Base-by-base conservation (phyloP, 2,329 filamentous ascomycete species). In the Ophiocordyceps sinensis region DNA sequence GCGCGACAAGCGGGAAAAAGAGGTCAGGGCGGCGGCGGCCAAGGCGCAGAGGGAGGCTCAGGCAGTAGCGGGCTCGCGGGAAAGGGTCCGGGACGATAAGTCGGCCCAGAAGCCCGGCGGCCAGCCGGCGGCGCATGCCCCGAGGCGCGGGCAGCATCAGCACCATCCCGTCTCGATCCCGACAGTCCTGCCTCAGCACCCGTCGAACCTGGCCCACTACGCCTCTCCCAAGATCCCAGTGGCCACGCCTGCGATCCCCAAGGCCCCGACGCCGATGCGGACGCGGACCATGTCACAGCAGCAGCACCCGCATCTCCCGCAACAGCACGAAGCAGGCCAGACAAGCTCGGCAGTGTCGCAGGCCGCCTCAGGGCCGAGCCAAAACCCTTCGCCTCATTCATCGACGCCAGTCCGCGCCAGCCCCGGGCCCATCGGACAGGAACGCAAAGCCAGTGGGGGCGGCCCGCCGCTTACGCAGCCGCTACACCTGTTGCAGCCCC, bases 241-340 rank as follows among this genome's bases (percentile, higher is more conserved):
- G 45, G 82, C 84, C 10, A 91, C 85, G 29, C 89, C 91, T 8
- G 80, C 78, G 23, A 64, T 94, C 37, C 79, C 87, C 12, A 94
- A 94, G 58, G 79, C 80, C 17, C 79, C 86, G 5, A 88, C 85
- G 12, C 85, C 87, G 9, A 81, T 78, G 48, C 82, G 83, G 46
- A 73, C 79, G 31, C 79, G 85, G 42, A 84, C 88, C 45, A 64
- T 76, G 37, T 91, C 86, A 9, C 85, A 93, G 47, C 86, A 93
- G 47, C 85, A 91, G 56, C 81, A 79, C 19, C 19, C 19, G 23
- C 77, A 77, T 10, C 76, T 79, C 54, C 68, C 75, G 8, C 23
- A 26, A 9, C 23, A 26, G 23, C 23, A 26, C 6, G 23, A 26
- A 26, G 9, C 23, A 9, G 23, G 74, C 77, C 8, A 81, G 78